phyloP scores from a whole-genome alignment of 2,329 filamentous ascomycete genomes.

The Trichoderma koningii region DNA sequence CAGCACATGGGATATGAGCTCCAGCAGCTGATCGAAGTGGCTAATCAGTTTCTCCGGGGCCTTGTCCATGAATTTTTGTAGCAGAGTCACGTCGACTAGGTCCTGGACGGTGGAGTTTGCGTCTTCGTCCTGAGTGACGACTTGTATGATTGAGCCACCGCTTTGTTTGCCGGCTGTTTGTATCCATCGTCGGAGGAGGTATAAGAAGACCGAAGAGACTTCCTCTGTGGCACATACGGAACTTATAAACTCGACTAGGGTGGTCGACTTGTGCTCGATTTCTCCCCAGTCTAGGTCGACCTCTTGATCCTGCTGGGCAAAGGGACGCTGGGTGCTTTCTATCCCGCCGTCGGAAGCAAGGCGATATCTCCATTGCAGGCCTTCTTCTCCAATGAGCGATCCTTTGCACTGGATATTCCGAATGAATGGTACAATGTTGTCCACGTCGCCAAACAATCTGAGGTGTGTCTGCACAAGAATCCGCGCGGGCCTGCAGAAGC shows the following conservation, averaged over 20 bases:
- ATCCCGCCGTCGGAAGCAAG: constrained; percentile 50
- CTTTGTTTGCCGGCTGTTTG: constrained; percentile 36
- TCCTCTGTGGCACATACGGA: constrained; percentile 57
- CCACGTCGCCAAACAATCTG: constrained; percentile 55
- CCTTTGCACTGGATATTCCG: constrained; percentile 60
- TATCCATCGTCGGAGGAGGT: constrained; percentile 61
- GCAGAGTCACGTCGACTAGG: constrained; percentile 61
- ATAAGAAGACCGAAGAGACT: constrained; percentile 61
- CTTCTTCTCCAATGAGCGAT: constrained; percentile 36
- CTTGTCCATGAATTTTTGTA: constrained; percentile 66
- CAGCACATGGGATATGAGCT: constrained; percentile 64
- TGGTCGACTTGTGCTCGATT: constrained; percentile 51
- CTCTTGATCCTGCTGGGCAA: constrained; percentile 21
- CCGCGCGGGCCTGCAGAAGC: constrained; percentile 49
- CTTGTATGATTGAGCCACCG: constrained; percentile 32
- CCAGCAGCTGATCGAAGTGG: constrained; percentile 65
- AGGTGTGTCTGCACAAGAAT: constrained; percentile 60
- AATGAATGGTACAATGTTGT: constrained; percentile 53
- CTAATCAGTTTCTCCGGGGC: constrained; percentile 65
- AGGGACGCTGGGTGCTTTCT: constrained; percentile 48
- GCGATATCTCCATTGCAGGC: constrained; percentile 56
- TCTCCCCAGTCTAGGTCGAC: constrained; percentile 45
- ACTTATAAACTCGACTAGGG: constrained; percentile 53
- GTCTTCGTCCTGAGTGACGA: constrained; percentile 38
- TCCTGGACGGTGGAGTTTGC: constrained; percentile 47